These are phyloP conservation scores for Diplodia intermedia DNA, from an alignment of 2,329 filamentous ascomycete species.

Conservation along the genomic window DNA sequence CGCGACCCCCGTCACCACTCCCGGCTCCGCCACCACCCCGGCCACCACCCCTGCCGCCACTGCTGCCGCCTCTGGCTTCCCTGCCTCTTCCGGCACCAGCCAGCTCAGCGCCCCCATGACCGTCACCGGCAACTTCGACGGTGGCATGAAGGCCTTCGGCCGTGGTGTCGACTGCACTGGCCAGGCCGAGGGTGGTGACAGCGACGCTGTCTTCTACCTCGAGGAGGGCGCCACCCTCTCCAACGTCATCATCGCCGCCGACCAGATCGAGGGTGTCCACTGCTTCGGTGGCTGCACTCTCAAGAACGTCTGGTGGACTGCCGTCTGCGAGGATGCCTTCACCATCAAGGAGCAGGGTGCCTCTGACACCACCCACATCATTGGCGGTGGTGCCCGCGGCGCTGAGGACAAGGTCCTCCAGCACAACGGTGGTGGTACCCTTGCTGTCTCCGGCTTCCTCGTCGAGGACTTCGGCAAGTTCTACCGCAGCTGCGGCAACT, in stretches of 20 bases:
- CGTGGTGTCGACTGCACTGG: slow-evolving; percentile 32
- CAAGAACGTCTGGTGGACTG: slow-evolving; percentile 44
- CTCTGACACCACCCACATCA: slow-evolving; percentile 40
- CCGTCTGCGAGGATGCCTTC: slow-evolving; percentile 51
- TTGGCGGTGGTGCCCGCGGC: slow-evolving; percentile 41
- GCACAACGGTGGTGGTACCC: slow-evolving; percentile 45
- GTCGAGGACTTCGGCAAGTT: slow-evolving; percentile 42
- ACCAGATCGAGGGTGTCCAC: slow-evolving; percentile 59
- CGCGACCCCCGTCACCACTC: slow-evolving; percentile 5
- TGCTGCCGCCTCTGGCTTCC: slow-evolving; percentile 29
- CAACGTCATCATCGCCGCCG: slow-evolving; percentile 58
- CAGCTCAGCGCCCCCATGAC: slow-evolving; percentile 31
- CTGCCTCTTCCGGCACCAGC: slow-evolving; percentile 31
- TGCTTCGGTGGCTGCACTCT: slow-evolving; percentile 58
- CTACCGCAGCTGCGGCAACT: slow-evolving; percentile 44
- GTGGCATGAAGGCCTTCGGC: slow-evolving; percentile 34
- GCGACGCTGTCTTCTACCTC: slow-evolving; percentile 32
- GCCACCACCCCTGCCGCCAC: slow-evolving; percentile 21
- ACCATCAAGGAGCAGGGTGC: slow-evolving; percentile 37
- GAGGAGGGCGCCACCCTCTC: slow-evolving; percentile 49
- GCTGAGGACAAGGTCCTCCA: slow-evolving; percentile 45
- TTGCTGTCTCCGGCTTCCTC: slow-evolving; percentile 44
- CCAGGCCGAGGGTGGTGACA: slow-evolving; percentile 32
- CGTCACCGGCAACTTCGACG: slow-evolving; percentile 31
- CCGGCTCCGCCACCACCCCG: slow-evolving; percentile 22